Evolutionary conservation across 148 eudicot species (phyloP).

Genomic region (Diospyros lotus): DNA sequence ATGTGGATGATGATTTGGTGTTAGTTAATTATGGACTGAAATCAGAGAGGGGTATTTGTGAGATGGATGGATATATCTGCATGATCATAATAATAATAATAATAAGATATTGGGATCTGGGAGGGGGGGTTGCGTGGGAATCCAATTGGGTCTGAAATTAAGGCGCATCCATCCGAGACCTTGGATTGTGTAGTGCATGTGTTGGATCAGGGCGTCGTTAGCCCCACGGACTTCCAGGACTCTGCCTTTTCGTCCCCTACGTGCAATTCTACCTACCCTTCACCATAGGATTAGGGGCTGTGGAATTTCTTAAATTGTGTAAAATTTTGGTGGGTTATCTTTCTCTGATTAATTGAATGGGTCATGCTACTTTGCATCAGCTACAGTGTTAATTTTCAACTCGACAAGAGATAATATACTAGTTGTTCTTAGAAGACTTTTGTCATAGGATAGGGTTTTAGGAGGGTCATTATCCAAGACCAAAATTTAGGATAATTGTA

Average conservation of each 20-base stretch:
- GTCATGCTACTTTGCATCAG: no score
- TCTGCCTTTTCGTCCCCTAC: slow-evolving; percentile 14
- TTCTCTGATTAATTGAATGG: no score
- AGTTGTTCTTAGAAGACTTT: no score
- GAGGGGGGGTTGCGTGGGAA: slow-evolving; percentile 27
- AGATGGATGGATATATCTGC: background rate
- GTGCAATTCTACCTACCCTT: slow-evolving; percentile 3
- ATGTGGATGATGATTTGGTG: background rate
- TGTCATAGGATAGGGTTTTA: no score
- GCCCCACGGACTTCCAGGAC: slow-evolving; percentile 27
- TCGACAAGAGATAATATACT: no score
- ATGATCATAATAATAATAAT: background rate
- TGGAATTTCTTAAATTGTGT: no score
- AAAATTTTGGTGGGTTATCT: no score
- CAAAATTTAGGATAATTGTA: no score
- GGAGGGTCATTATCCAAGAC: no score
- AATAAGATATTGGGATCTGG: background rate
- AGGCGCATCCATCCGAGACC: slow-evolving; percentile 14
- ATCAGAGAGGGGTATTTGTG: no score
- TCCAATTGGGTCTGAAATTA: slow-evolving; percentile 31
- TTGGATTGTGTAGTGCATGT: slow-evolving; percentile 20
- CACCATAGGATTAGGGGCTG: background rate
- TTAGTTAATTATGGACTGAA: background rate
- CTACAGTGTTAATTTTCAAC: no score
- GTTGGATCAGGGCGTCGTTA: slow-evolving; percentile 21